Conservation (phyloP, 2,329 filamentous ascomycete genomes). For the Diaporthe eres region DNA sequence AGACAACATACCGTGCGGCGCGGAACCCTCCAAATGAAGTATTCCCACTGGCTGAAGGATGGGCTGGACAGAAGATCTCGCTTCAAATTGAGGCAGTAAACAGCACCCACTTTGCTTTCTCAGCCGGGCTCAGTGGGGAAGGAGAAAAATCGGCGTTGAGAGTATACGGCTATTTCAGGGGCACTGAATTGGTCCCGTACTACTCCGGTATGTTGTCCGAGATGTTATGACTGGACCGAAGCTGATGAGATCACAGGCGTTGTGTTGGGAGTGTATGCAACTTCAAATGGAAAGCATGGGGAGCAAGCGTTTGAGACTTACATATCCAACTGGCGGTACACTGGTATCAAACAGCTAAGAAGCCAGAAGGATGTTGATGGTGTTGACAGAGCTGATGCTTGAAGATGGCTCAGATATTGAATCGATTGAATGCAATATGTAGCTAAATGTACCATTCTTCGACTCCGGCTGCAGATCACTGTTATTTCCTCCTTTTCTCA, state of each 20-base stretch:
- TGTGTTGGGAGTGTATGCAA: constrained; percentile 9
- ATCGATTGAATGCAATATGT: not conserved
- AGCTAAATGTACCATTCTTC: not conserved
- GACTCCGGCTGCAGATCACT: not conserved
- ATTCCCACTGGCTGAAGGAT: not conserved
- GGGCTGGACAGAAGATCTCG: constrained; percentile 11
- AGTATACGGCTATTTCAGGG: not conserved
- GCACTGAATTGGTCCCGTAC: constrained; percentile 5
- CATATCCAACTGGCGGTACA: constrained; percentile 14
- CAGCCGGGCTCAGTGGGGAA: not conserved
- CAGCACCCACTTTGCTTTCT: constrained; percentile 18
- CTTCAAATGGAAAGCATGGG: constrained; percentile 15
- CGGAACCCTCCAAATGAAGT: not conserved
- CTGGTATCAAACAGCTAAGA: not conserved
- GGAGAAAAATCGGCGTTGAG: not conserved
- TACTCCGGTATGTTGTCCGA: not conserved
- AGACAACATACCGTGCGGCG: constrained; percentile 1
- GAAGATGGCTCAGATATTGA: not conserved
- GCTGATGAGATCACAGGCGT: not conserved
- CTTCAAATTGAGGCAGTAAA: constrained; percentile 9
- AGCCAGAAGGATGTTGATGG: not conserved
- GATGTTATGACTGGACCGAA: not conserved
- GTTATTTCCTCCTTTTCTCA: not conserved
- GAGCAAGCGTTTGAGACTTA: constrained; percentile 16
- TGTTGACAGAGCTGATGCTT: not conserved